Conservation (phyloP, 2,329 filamentous ascomycete genomes). For the Cladophialophora chaetospira region DNA sequence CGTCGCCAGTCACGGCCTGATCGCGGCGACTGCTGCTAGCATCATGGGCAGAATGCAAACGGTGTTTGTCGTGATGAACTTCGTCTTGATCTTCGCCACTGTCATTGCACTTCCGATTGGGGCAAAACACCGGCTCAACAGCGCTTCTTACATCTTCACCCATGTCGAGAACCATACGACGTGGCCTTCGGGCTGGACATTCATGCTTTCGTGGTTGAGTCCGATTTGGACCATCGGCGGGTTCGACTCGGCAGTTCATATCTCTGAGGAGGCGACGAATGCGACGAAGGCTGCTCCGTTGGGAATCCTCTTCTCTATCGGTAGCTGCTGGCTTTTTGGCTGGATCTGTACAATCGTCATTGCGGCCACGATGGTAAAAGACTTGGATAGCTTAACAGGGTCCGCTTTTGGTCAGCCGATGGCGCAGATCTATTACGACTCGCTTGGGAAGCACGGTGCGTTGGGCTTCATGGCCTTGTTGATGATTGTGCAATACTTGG, state of each 20-base stretch:
- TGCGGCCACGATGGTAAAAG: conserved; percentile 58
- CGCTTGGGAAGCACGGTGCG: conserved; percentile 48
- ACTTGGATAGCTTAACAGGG: conserved; percentile 52
- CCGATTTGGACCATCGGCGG: conserved; percentile 63
- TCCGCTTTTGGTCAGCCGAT: conserved; percentile 61
- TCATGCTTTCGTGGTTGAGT: conserved; percentile 62
- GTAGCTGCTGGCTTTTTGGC: conserved; percentile 58
- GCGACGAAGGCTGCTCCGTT: conserved; percentile 61
- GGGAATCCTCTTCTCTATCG: conserved; percentile 61
- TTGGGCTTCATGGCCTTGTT: conserved; percentile 61
- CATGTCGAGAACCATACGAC: conserved; percentile 60
- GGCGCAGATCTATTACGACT: conserved; percentile 44
- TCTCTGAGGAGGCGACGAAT: conserved; percentile 63
- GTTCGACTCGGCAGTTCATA: conserved; percentile 57
- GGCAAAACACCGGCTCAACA: conserved; percentile 42
- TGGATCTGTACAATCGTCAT: conserved; percentile 61
- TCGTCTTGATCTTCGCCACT: conserved; percentile 58
- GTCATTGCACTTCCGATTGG: conserved; percentile 61
- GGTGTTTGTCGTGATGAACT: conserved; percentile 58
- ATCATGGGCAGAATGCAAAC: conserved; percentile 63
- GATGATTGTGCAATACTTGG: conserved; percentile 64
- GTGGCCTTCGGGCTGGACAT: conserved; percentile 61
- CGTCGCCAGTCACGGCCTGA: conserved; percentile 57
- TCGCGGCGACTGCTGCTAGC: conserved; percentile 55
- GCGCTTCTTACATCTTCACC: conserved; percentile 56